A percentile compares a stretch with the other conserved stretches of the same genome.
These are phyloP conservation scores for Diutina sp. DNA, from an alignment of 1,139 yeast species.

Conservation along the genomic window DNA sequence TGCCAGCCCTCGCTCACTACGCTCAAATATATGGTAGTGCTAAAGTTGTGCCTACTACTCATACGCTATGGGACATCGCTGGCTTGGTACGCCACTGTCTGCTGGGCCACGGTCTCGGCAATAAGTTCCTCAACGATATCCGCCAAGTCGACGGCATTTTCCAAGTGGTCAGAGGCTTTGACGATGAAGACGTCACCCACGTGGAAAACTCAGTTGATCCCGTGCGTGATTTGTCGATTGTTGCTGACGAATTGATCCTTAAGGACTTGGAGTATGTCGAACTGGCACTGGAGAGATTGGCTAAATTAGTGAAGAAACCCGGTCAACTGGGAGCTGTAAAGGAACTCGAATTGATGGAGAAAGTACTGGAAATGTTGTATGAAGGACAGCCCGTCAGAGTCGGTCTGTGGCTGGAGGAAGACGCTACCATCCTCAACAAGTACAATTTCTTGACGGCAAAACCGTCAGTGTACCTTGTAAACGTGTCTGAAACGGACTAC, in stretches of 20 bases:
- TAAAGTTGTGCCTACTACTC: constrained; percentile 39
- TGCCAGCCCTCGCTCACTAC: constrained; percentile 39
- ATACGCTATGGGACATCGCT: constrained; percentile 61
- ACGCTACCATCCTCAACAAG: constrained; percentile 42
- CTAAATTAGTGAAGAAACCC: constrained; percentile 30
- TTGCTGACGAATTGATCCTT: constrained; percentile 58
- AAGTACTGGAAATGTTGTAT: constrained; percentile 32
- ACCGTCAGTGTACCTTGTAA: constrained; percentile 51
- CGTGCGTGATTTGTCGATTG: constrained; percentile 52
- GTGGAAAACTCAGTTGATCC: constrained; percentile 57
- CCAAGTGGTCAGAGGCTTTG: constrained; percentile 59
- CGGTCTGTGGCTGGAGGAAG: constrained; percentile 35
- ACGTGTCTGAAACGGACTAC: constrained; percentile 48
- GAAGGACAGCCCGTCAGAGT: constrained; percentile 43
- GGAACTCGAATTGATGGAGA: constrained; percentile 32
- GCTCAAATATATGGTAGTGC: constrained; percentile 36
- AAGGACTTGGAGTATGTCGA: constrained; percentile 63
- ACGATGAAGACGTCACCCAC: constrained; percentile 58
- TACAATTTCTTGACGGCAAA: constrained; percentile 59
- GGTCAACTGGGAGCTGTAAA: constrained; percentile 15
- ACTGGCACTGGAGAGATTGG: constrained; percentile 32
- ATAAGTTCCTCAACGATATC: constrained; percentile 59
- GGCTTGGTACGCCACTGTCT: constrained; percentile 67
- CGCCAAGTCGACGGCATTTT: constrained; percentile 64
- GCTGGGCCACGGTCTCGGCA: constrained; percentile 67